phyloP scores from a whole-genome alignment of 2,329 filamentous ascomycete genomes.

The Cladosporium sp. region DNA sequence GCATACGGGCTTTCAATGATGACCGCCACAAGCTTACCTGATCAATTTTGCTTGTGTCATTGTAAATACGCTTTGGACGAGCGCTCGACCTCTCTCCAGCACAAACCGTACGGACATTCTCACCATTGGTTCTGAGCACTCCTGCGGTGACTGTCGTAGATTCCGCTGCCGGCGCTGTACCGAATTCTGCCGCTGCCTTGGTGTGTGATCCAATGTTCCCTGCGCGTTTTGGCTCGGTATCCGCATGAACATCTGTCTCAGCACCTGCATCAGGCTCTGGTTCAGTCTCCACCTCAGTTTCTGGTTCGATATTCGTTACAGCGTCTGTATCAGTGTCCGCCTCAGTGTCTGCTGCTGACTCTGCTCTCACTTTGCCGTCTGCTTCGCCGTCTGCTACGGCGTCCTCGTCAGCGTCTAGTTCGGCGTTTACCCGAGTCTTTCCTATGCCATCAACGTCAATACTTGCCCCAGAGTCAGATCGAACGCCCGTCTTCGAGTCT shows the following conservation, averaged over 20 bases:
- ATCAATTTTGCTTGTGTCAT: constrained; percentile 5
- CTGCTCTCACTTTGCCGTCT: constrained; percentile 9
- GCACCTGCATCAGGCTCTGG: constrained; percentile 8
- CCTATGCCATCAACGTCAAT: constrained; percentile 10
- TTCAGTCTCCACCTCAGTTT: background rate
- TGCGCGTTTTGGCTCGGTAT: constrained; percentile 12
- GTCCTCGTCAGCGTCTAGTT: constrained; percentile 9
- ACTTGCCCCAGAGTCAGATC: constrained; percentile 8
- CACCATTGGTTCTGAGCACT: background rate
- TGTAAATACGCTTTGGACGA: constrained; percentile 2
- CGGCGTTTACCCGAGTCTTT: constrained; percentile 6
- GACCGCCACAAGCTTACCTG: constrained; percentile 12
- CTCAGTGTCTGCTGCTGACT: constrained; percentile 9
- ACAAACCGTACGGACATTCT: background rate
- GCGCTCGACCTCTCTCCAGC: background rate
- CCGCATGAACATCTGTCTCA: constrained; percentile 7
- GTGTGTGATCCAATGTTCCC: constrained; percentile 11
- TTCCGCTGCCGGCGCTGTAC: background rate
- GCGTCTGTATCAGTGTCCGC: constrained; percentile 9
- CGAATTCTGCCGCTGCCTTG: background rate
- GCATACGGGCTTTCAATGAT: constrained; percentile 6
- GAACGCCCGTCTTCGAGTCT: constrained; percentile 2
- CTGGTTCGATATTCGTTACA: constrained; percentile 5
- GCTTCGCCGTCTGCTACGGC: constrained; percentile 6
- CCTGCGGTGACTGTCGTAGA: constrained; percentile 6